These are phyloP conservation scores for Pestalotiopsis fici DNA, from an alignment of 2,329 filamentous ascomycete species.

Conservation along the genomic window DNA sequence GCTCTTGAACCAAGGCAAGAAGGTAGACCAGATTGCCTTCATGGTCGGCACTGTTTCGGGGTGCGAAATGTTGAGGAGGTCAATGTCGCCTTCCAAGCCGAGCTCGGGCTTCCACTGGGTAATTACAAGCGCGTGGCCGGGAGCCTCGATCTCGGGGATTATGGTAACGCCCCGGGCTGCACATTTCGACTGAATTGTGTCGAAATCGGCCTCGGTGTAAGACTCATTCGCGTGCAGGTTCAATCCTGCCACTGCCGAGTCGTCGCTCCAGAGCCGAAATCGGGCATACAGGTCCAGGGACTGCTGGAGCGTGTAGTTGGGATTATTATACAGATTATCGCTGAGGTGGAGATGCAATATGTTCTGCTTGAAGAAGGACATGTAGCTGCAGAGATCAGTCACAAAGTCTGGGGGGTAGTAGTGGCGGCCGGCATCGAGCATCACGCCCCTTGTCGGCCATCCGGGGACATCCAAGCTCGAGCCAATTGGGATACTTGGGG, in stretches of 20 bases:
- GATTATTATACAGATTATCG: conserved; percentile 56
- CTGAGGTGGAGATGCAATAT: conserved; percentile 59
- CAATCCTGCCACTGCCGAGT: conserved; percentile 45
- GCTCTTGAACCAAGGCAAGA: conserved; percentile 56
- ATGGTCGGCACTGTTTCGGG: conserved; percentile 55
- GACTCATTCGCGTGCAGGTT: conserved; percentile 56
- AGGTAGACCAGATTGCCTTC: conserved; percentile 52
- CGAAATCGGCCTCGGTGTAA: conserved; percentile 51
- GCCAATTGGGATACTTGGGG: conserved; percentile 41
- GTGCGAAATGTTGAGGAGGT: conserved; percentile 56
- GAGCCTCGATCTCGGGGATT: conserved; percentile 61
- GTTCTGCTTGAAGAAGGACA: conserved; percentile 64
- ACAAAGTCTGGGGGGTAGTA: conserved; percentile 57
- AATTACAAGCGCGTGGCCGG: conserved; percentile 56
- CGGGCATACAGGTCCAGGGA: conserved; percentile 53
- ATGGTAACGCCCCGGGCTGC: conserved; percentile 57
- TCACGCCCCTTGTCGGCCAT: conserved; percentile 47
- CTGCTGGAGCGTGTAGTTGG: conserved; percentile 46
- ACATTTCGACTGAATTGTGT: conserved; percentile 52
- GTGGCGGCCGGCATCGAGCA: conserved; percentile 55
- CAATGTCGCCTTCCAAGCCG: conserved; percentile 44
- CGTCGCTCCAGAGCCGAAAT: conserved; percentile 55
- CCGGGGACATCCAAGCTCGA: conserved; percentile 49
- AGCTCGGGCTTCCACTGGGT: conserved; percentile 62
- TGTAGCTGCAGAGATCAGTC: conserved; percentile 58